Conservation (phyloP, 345 rosid genomes). For the Citrus trifoliata region DNA sequence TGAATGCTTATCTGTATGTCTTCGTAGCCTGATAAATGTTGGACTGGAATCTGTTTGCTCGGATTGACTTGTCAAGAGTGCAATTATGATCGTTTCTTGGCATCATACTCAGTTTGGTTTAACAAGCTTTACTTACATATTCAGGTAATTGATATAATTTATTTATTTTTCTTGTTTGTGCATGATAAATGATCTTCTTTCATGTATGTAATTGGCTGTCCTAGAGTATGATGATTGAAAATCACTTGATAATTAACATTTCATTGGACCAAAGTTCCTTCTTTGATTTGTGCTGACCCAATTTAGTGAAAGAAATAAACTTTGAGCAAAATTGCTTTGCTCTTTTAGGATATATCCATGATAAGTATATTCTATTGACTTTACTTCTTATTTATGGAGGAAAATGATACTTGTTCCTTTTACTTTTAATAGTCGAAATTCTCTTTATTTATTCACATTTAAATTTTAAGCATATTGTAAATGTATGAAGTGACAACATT, state of each 20-base stretch:
- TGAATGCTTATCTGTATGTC: constrained; percentile 9
- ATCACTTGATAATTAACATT: neutral
- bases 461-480: neutral
- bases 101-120: constrained; percentile 62
- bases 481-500: neutral
- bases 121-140: constrained; percentile 47
- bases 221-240: neutral
- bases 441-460: neutral
- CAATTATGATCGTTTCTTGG: constrained; percentile 58
- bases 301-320: neutral
- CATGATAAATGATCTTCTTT: constrained; percentile 5
- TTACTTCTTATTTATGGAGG: neutral
- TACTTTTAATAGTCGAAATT: neutral
- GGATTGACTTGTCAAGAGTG: constrained; percentile 83
- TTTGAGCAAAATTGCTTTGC: neutral
- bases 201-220: neutral
- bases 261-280: neutral
- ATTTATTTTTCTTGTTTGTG: neutral
- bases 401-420: neutral
- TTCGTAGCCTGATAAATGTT: constrained; percentile 78
- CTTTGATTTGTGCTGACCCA: neutral
- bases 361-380: neutral
- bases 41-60: constrained; percentile 73
- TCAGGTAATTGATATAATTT: constrained; percentile 42
- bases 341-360: neutral